A percentile compares a stretch with the other conserved stretches of the same genome.
Conservation (phyloP, 2,329 filamentous ascomycete species). For the Alternaria incomplexa region DNA sequence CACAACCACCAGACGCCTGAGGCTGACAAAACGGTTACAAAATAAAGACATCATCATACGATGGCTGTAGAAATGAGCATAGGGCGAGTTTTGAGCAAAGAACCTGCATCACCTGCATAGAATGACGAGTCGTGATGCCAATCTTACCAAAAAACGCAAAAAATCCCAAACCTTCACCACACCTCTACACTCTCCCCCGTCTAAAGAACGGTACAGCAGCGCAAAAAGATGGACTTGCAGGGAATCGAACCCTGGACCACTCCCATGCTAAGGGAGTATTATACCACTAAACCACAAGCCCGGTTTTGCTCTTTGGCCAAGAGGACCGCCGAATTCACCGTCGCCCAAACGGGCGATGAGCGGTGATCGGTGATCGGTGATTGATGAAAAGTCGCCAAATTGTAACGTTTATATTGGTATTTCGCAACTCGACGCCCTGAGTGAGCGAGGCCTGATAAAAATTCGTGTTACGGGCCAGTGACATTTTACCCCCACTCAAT, state of each 20-base stretch:
- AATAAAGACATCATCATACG: no score
- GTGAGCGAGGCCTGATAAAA: no score
- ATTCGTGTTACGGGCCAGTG: neutral
- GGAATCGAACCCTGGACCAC: slow-evolving; percentile 18
- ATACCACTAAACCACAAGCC: slow-evolving; percentile 32
- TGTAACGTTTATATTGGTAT: neutral
- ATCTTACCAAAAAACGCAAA: neutral
- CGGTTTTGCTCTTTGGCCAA: neutral
- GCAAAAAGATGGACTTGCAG: slow-evolving; percentile 14
- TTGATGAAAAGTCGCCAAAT: neutral
- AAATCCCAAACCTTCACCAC: neutral
- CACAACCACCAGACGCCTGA: no score
- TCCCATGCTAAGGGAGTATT: slow-evolving; percentile 29
- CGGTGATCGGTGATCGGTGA: neutral
- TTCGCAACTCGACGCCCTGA: no score
- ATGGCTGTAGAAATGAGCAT: neutral
- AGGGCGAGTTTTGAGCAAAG: neutral
- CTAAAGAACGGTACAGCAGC: neutral
- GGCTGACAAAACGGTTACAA: no score
- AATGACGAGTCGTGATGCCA: neutral
- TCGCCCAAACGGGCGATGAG: neutral
- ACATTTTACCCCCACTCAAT: neutral
- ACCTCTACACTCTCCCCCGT: no score
- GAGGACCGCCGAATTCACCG: neutral
- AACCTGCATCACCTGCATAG: neutral